Base-by-base conservation (phyloP, 1,139 yeast genomes). In the Oligophagozyma castellii region DNA sequence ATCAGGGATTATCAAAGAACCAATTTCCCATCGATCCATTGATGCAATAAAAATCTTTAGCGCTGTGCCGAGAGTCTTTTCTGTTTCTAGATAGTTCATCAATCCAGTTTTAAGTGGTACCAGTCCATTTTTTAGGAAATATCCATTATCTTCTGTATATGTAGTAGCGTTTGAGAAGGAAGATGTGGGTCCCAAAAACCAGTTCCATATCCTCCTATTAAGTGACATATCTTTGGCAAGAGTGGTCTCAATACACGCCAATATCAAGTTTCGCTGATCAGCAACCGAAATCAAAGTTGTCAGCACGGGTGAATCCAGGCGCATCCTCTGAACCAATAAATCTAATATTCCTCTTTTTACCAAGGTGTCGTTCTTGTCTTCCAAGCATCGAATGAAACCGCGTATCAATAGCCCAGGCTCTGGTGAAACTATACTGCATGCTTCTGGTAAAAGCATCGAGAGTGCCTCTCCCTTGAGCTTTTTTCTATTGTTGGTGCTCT, bases 1-100 rank as follows among this genome's bases (percentile, higher is more conserved):
- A 18, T 57, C 53, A 1, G 94, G 92, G 0, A 84, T 71, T 1
- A 86, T 59, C 16, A 66, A 53, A 14, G 73, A 71, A 10, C 94
- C 89, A 22, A 89, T 73, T 52, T 89, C 96, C 96, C 96, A 89
- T 39, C 83, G 69, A 47, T 89, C 96, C 72, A 84, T 70, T 4
- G 84, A 63, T 4, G 92, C 69, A 4, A 75, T 58, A 2, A 81
- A 63, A 6, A 84, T 72, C 33, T 65, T 70, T 40, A 72, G 70
- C 0, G 80, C 73, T 3, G 51, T 45, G 1, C 46, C 31, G 3
- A 49, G 33, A 6, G 44, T 40, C 4, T 48, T 45, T 7, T 45
- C 50, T 1, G 62, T 58, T 2, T 59, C 37, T 1, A 78, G 56
- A 36, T 70, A 48, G 6, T 59, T 60, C 23, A 69, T 48, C 12